These are phyloP conservation scores for Cryphonectria parasitica DNA, from an alignment of 2,329 filamentous ascomycete genomes.

Conservation along the genomic window DNA sequence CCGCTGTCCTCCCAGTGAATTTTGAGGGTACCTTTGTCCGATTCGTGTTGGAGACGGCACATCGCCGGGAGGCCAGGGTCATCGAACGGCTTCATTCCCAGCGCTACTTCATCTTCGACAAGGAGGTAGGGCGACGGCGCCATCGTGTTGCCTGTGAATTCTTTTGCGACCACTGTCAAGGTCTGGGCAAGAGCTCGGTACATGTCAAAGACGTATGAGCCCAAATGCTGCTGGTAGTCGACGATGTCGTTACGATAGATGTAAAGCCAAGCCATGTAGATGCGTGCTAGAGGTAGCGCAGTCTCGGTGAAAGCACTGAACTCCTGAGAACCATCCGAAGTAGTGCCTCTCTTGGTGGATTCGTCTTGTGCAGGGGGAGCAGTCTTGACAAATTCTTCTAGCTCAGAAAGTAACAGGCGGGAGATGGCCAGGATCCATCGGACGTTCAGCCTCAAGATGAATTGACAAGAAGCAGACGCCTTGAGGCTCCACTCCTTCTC, in stretches of 20 bases:
- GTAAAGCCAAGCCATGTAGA: conserved; percentile 59
- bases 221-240: conserved; percentile 49
- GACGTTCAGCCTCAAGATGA: conserved; percentile 76
- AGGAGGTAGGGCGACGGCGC: conserved; percentile 54
- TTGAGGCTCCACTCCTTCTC: conserved; percentile 52
- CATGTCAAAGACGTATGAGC: conserved; percentile 50
- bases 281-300: conserved; percentile 56
- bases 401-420: conserved; percentile 69
- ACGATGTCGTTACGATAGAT: conserved; percentile 51
- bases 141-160: conserved; percentile 44
- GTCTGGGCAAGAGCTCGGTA: conserved; percentile 50
- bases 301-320: conserved; percentile 45
- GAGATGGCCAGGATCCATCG: conserved; percentile 76
- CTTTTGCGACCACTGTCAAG: conserved; percentile 53
- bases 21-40: conserved; percentile 33
- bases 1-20: conserved; percentile 34
- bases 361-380: conserved; percentile 49
- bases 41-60: conserved; percentile 44
- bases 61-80: conserved; percentile 43
- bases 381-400: conserved; percentile 55
- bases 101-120: conserved; percentile 52
- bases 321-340: conserved; percentile 35
- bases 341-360: conserved; percentile 30
- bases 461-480: conserved; percentile 58
- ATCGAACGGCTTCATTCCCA: conserved; percentile 49